Evolutionary conservation across 805 yeast species (phyloP).

Genomic region (Myxozyma vanderwaltii): DNA sequence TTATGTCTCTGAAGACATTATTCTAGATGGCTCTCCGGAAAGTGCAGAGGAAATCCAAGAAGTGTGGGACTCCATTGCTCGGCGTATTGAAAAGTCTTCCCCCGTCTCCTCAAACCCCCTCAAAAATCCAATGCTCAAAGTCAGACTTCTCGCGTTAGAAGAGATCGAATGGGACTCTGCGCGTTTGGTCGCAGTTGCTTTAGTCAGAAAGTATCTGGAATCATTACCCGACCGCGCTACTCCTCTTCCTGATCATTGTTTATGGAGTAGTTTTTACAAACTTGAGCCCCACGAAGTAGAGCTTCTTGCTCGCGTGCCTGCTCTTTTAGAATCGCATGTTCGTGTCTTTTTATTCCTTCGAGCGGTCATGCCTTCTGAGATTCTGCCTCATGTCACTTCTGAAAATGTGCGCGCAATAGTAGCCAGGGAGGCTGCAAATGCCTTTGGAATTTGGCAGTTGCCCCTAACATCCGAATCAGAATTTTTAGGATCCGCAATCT

Average conservation of each 20-base stretch:
- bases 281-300: constrained; percentile 29
- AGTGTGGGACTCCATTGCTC: constrained; percentile 18
- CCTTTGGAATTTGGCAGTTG: constrained; percentile 68
- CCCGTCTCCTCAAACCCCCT: constrained; percentile 10
- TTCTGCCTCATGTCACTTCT: constrained; percentile 45
- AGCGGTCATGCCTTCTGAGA: constrained; percentile 12
- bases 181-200: constrained; percentile 48
- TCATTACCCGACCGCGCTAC: background rate
- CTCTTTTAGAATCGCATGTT: constrained; percentile 23
- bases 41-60: constrained; percentile 9
- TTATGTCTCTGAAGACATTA: constrained; percentile 20
- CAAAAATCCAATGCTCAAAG: constrained; percentile 9
- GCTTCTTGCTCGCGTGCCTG: constrained; percentile 19
- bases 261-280: constrained; percentile 8
- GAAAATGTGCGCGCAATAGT: constrained; percentile 50
- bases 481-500: constrained; percentile 61
- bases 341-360: constrained; percentile 22
- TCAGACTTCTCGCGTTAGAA: constrained; percentile 50
- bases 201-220: constrained; percentile 32
- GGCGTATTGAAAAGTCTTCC: background rate
- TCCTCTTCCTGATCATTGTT: background rate
- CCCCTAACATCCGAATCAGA: constrained; percentile 46
- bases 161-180: constrained; percentile 57
- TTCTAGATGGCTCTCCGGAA: constrained; percentile 6
- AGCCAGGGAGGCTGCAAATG: constrained; percentile 66